Evolutionary conservation across 106 monocot genomes (phyloP), one percentile per base, ranked within the genome.

Genomic region (Hemerocallis citrina): DNA sequence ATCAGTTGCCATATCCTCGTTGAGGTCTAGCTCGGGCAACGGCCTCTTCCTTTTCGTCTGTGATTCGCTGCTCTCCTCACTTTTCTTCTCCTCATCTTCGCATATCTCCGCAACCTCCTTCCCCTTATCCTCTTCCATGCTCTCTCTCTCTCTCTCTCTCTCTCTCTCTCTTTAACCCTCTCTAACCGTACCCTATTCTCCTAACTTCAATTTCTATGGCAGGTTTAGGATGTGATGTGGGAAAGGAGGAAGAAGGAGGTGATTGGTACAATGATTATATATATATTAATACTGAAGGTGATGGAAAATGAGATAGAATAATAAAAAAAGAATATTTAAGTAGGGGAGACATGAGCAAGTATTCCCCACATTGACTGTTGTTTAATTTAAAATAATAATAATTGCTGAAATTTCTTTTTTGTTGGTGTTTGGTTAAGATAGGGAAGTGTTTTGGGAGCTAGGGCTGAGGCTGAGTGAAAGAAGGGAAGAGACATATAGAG

Each of bases 21-120:
- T 92, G 37, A 92, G 84, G 70, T 92, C 88, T 4, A 84, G 59
- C 6, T 25, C 55, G 1, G 35, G 41, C 48, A 68, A 32, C 37
- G 37, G 66, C 55, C 41, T 63, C 16, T 34, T 63, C 22, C 12
- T 27, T 1, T 43, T 15, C n/a, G n/a, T n/a, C n/a, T n/a, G n/a
- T n/a, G n/a, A n/a, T 9, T 16, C 42, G n/a, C 76, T 66, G 42
- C 52, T 72, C 37, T 47, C 66, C 16, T 38, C 38, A 12, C 31
- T 20, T 10, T 32, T 9, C 1, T 35, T 46, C 41, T 61, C 58
- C 6, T 69, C 79, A 1, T 75, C 74, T 32, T 70, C 71, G 30
- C 16, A 42, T 55, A 81, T 73, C 65, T 78, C 76, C 49, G 76
- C 70, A 48, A 70, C 77, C 64, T 80, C 78, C 59, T 74, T 72